These are phyloP conservation scores for Candida parachauliodes DNA, from an alignment of 805 yeast species.

Conservation along the genomic window DNA sequence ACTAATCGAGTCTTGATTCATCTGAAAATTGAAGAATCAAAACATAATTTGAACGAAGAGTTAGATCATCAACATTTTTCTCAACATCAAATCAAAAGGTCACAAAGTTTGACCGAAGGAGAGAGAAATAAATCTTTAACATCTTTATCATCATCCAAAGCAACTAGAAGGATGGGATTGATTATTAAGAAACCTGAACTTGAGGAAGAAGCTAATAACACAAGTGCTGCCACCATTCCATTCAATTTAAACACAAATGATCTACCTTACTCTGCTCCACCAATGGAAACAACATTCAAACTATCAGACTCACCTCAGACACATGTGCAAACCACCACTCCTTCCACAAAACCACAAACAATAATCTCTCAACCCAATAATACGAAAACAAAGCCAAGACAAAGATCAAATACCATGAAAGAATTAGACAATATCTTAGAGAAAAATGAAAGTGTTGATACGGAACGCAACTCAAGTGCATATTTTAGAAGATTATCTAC, in stretches of 20 bases:
- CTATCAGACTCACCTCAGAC: constrained; percentile 13
- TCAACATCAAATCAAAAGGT: constrained; percentile 38
- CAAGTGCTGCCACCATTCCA: not conserved
- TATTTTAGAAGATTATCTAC: constrained; percentile 65
- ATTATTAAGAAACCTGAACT: constrained; percentile 47
- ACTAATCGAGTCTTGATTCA: constrained; percentile 33
- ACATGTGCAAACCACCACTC: constrained; percentile 10
- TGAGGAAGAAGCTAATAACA: not conserved
- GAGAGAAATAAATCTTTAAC: constrained; percentile 11
- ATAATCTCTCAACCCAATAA: not conserved
- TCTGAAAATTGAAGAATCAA: constrained; percentile 21
- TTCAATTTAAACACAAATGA: not conserved
- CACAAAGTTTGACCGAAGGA: constrained; percentile 73
- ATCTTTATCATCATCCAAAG: constrained; percentile 42
- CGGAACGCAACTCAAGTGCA: constrained; percentile 54
- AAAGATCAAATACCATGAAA: constrained; percentile 33
- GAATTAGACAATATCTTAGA: constrained; percentile 35
- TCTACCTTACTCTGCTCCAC: constrained; percentile 4
- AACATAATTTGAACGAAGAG: constrained; percentile 6
- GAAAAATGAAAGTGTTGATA: constrained; percentile 34
- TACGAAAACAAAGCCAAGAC: constrained; percentile 17
- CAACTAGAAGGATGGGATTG: constrained; percentile 74
- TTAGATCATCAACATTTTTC: constrained; percentile 1
- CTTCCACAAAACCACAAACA: constrained; percentile 15
- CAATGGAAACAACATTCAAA: constrained; percentile 10